Percentiles rank a stretch among this genome's conserved stretches.
These are phyloP conservation scores for Staphylotrichum longicolle DNA, from an alignment of 495 filamentous ascomycete genomes.

Conservation along the genomic window DNA sequence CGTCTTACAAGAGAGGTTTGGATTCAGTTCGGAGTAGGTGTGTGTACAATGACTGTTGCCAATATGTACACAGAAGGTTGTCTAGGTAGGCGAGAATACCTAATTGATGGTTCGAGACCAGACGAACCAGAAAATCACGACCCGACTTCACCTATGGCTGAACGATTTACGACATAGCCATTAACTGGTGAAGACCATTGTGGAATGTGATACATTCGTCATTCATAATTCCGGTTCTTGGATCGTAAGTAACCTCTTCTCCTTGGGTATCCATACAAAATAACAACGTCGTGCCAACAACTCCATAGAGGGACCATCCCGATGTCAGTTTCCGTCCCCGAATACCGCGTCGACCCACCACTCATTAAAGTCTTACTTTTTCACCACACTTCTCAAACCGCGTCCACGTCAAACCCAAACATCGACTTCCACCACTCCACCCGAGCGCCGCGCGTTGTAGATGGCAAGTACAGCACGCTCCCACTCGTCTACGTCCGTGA, in stretches of 20 bases:
- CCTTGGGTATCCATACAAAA: constrained; percentile 5
- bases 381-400: too few species aligned
- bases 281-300: background rate
- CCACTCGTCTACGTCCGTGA: constrained; percentile 20
- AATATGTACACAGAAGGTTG: too few species aligned
- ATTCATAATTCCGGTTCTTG: background rate
- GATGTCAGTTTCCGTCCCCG: background rate
- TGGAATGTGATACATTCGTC: background rate
- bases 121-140: too few species aligned
- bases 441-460: constrained; percentile 22
- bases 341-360: background rate
- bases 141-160: too few species aligned
- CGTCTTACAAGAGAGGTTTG: too few species aligned
- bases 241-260: background rate
- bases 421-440: constrained; percentile 23
- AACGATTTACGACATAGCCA: too few species aligned
- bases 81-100: too few species aligned
- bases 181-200: background rate
- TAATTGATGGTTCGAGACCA: too few species aligned
- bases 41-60: too few species aligned
- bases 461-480: constrained; percentile 19
- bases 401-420: constrained; percentile 19
- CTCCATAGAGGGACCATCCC: background rate
- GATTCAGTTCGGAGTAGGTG: too few species aligned
- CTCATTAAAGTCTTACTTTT: too few species aligned